These are phyloP conservation scores for Pseudogymnoascus pannorum DNA, from an alignment of 2,329 filamentous ascomycete genomes.

Conservation along the genomic window DNA sequence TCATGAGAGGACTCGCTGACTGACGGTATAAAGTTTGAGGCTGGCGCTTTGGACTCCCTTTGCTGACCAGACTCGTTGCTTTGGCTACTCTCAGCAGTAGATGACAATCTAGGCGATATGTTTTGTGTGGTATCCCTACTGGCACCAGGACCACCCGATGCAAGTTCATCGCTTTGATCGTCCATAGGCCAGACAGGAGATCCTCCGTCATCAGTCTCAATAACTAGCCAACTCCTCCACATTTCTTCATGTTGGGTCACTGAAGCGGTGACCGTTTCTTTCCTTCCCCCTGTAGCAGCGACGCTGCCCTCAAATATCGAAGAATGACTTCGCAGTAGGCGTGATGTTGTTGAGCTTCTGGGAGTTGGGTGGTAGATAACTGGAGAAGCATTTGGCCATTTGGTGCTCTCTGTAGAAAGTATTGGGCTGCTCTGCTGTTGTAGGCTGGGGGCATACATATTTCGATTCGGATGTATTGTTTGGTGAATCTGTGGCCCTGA, in stretches of 20 bases:
- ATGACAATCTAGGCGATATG: neutral
- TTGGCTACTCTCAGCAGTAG: neutral
- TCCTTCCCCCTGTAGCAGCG: slow-evolving; percentile 21
- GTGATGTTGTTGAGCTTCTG: slow-evolving; percentile 19
- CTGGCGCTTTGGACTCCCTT: neutral
- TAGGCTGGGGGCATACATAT: neutral
- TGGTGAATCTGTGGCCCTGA: neutral
- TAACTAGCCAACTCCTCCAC: slow-evolving; percentile 25
- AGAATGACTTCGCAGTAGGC: slow-evolving; percentile 18
- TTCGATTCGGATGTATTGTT: neutral
- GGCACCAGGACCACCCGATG: neutral
- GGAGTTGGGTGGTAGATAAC: slow-evolving; percentile 23
- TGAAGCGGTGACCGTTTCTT: slow-evolving; percentile 1
- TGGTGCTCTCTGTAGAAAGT: neutral
- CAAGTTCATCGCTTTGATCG: neutral
- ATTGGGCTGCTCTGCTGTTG: neutral
- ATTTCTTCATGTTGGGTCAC: slow-evolving; percentile 22
- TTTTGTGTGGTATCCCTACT: neutral
- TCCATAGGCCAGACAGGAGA: neutral
- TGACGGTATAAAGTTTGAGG: neutral
- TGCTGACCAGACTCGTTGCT: neutral
- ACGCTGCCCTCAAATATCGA: slow-evolving; percentile 19
- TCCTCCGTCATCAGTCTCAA: slow-evolving; percentile 9
- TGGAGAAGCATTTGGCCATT: neutral
- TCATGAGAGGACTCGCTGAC: neutral